Evolutionary conservation across 495 filamentous ascomycete species (phyloP).

Genomic region (Massariosphaeria phaeospora): DNA sequence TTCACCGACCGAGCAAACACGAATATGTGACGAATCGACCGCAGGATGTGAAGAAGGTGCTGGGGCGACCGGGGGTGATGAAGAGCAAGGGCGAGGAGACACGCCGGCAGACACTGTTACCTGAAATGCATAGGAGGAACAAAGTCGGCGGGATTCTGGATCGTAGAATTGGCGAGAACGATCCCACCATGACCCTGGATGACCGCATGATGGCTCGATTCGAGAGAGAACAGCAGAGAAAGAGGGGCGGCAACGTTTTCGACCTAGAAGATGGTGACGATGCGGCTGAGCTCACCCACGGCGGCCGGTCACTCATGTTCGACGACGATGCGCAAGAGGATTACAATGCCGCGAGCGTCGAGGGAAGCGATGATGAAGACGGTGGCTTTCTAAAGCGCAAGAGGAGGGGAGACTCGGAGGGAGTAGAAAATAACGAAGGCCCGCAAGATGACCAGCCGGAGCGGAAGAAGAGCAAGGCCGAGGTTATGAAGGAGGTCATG

Average conservation of each 20-base stretch:
- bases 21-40: slow-evolving; percentile 61
- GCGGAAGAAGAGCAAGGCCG: slow-evolving; percentile 84
- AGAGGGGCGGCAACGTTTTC: slow-evolving; percentile 72
- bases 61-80: slow-evolving; percentile 70
- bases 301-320: slow-evolving; percentile 66
- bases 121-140: slow-evolving; percentile 78
- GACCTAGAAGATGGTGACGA: slow-evolving; percentile 84
- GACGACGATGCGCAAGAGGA: slow-evolving; percentile 63
- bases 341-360: slow-evolving; percentile 32
- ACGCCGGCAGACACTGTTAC: slow-evolving; percentile 72
- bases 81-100: slow-evolving; percentile 85
- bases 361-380: slow-evolving; percentile 40
- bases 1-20: slow-evolving; percentile 66
- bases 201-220: slow-evolving; percentile 90
- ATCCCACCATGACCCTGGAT: slow-evolving; percentile 88
- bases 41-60: slow-evolving; percentile 47
- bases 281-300: slow-evolving; percentile 71
- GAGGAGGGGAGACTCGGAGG: slow-evolving; percentile 51
- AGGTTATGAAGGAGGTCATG: slow-evolving; percentile 96
- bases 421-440: slow-evolving; percentile 43
- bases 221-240: slow-evolving; percentile 71
- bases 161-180: slow-evolving; percentile 91
- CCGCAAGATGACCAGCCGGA: slow-evolving; percentile 55
- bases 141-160: slow-evolving; percentile 91
- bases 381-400: slow-evolving; percentile 56